These are phyloP conservation scores for Colletotrichum echinochloae DNA, from an alignment of 2,329 filamentous ascomycete genomes.

Conservation along the genomic window DNA sequence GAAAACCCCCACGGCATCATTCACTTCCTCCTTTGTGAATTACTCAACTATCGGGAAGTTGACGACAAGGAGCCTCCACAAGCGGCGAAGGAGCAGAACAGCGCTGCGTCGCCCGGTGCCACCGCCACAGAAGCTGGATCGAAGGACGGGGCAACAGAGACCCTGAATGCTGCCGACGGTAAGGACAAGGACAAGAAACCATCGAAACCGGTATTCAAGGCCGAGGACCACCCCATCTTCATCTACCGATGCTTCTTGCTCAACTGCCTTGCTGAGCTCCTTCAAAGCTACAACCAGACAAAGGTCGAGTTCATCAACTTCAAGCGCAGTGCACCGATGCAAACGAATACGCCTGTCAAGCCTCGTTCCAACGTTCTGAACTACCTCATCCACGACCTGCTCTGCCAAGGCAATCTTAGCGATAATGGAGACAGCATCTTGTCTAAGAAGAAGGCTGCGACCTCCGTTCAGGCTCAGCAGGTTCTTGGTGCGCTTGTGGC, in stretches of 20 bases:
- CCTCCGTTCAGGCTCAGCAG: conserved; percentile 86
- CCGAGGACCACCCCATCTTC: conserved; percentile 94
- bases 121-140: conserved; percentile 10
- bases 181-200: conserved; percentile 68
- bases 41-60: conserved; percentile 91
- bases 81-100: conserved; percentile 57
- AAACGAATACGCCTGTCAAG: conserved; percentile 90
- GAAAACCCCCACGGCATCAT: conserved; percentile 96
- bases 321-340: conserved; percentile 88
- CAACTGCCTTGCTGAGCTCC: conserved; percentile 89
- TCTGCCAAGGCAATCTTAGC: conserved; percentile 70
- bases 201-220: conserved; percentile 83
- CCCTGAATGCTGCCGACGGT: conserved; percentile 41
- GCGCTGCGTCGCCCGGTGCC: conserved; percentile 48
- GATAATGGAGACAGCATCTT: conserved; percentile 79
- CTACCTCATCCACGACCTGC: conserved; percentile 87
- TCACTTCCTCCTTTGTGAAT: conserved; percentile 91
- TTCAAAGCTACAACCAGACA: conserved; percentile 91
- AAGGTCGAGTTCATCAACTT: conserved; percentile 99
- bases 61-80: conserved; percentile 79
- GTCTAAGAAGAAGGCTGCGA: conserved; percentile 87
- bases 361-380: conserved; percentile 93
- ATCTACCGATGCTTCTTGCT: conserved; percentile 96
- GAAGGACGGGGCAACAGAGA: conserved; percentile 40
- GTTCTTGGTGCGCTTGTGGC: conserved; percentile 88